These are phyloP conservation scores for Moesziomyces parantarcticus DNA, from an alignment of 1,284 basidiomycete species.

Conservation along the genomic window DNA sequence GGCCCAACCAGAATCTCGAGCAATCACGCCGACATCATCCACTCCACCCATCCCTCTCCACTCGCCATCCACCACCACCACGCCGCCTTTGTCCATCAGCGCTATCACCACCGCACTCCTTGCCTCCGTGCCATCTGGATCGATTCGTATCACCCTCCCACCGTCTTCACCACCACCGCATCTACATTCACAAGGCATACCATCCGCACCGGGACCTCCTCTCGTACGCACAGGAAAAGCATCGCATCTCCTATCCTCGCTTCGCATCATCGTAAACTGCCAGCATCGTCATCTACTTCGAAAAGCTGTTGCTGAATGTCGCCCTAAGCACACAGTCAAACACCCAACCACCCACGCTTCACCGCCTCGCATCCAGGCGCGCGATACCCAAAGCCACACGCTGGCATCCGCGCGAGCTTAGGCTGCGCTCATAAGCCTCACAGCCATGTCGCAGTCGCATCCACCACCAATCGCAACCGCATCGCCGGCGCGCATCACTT, in stretches of 20 bases:
- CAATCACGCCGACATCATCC: slow-evolving; percentile 1
- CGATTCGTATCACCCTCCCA: neutral
- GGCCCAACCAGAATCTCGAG: too few relatives aligned
- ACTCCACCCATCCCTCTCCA: neutral
- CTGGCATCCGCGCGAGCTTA: slow-evolving; percentile 1
- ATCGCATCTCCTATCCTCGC: slow-evolving; percentile 7
- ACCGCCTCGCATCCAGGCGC: too few relatives aligned
- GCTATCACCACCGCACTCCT: neutral
- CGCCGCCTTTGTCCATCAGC: neutral
- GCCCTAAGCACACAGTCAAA: too few relatives aligned
- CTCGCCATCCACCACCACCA: neutral
- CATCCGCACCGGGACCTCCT: neutral
- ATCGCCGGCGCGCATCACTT: slow-evolving; percentile 34
- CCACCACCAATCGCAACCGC: slow-evolving; percentile 8
- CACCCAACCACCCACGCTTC: too few relatives aligned
- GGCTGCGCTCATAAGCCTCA: slow-evolving; percentile 3
- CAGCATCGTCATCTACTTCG: too few relatives aligned
- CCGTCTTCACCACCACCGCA: neutral
- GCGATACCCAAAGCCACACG: too few relatives aligned
- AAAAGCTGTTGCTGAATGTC: too few relatives aligned
- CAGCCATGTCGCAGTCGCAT: slow-evolving; percentile 28
- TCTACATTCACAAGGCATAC: neutral
- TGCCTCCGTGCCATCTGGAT: neutral
- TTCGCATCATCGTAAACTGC: neutral
- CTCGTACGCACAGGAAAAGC: slow-evolving; percentile 5